phyloP scores from a whole-genome alignment of 345 rosid genomes.

The Citrus maxima region DNA sequence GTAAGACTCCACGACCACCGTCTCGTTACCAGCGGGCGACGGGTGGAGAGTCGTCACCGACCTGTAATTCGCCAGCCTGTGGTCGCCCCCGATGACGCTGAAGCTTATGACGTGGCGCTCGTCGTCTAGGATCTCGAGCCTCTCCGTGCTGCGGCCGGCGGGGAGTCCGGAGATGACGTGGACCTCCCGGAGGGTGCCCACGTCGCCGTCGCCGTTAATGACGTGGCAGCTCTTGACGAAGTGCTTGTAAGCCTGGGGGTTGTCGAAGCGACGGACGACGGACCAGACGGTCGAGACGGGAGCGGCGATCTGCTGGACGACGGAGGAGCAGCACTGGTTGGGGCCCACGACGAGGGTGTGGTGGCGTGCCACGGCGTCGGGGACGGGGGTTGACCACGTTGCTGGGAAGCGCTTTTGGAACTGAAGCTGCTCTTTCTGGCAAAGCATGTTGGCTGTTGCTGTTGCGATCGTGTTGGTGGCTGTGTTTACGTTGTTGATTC shows the following conservation, averaged over 20 bases:
- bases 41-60: slow-evolving; percentile 54
- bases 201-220: slow-evolving; percentile 43
- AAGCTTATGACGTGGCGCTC: slow-evolving; percentile 53
- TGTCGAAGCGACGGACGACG: slow-evolving; percentile 55
- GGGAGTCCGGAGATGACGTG: slow-evolving; percentile 59
- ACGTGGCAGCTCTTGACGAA: slow-evolving; percentile 56
- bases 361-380: slow-evolving; percentile 36
- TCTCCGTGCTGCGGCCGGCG: slow-evolving; percentile 47
- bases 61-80: slow-evolving; percentile 51
- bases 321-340: slow-evolving; percentile 54
- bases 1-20: slow-evolving; percentile 42
- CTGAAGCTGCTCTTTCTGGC: slow-evolving; percentile 3
- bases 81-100: slow-evolving; percentile 60
- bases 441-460: neutral
- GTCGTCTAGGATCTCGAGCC: slow-evolving; percentile 60
- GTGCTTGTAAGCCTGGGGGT: slow-evolving; percentile 59
- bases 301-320: slow-evolving; percentile 48
- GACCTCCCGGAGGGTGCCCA: slow-evolving; percentile 48
- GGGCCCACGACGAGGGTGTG: slow-evolving; percentile 42
- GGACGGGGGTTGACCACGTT: slow-evolving; percentile 24
- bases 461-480: neutral
- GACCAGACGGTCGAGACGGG: slow-evolving; percentile 57
- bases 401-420: slow-evolving; percentile 27
- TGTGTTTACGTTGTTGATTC: slow-evolving; percentile 20
- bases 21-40: slow-evolving; percentile 12